phyloP scores from a whole-genome alignment of 2,329 filamentous ascomycete species.

The Davidsoniella eucalypti region DNA sequence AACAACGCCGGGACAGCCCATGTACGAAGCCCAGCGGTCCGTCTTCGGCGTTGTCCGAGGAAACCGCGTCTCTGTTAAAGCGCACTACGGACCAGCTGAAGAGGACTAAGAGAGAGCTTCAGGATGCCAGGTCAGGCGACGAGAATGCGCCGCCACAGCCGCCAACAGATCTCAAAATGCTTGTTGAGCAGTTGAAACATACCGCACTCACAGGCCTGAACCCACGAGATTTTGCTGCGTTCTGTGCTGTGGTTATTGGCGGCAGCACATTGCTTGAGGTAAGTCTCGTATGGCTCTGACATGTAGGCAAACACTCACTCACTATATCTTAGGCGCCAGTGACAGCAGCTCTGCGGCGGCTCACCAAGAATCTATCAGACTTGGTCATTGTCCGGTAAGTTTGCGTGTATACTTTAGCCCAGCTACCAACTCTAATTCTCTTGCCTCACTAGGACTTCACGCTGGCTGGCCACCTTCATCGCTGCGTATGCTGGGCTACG shows the following conservation, averaged over 20 bases:
- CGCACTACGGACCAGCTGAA: too few species aligned
- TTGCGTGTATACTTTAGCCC: too few species aligned
- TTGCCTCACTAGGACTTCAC: neutral
- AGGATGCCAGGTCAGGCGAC: too few species aligned
- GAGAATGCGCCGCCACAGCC: neutral
- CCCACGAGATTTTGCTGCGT: slow-evolving; percentile 41
- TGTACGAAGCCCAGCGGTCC: too few species aligned
- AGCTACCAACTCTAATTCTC: too few species aligned
- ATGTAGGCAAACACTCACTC: neutral
- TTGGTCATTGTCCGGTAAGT: slow-evolving; percentile 7
- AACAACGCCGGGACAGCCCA: slow-evolving; percentile 4
- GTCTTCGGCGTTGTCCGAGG: too few species aligned
- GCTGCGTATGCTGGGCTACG: slow-evolving; percentile 40
- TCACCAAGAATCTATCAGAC: slow-evolving; percentile 7
- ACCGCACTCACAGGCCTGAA: slow-evolving; percentile 37
- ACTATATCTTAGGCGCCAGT: slow-evolving; percentile 4
- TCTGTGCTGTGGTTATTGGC: slow-evolving; percentile 43
- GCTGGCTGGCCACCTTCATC: slow-evolving; percentile 42
- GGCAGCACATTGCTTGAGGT: slow-evolving; percentile 46
- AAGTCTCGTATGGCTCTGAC: slow-evolving; percentile 1
- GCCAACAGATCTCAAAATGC: neutral
- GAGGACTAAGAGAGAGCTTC: too few species aligned
- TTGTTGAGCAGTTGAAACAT: slow-evolving; percentile 10
- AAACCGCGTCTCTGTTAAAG: too few species aligned
- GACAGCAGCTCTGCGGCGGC: slow-evolving; percentile 5